Evolutionary conservation across 768 basidiomycete species (phyloP).

Genomic region (Rhizopogon roseolus): DNA sequence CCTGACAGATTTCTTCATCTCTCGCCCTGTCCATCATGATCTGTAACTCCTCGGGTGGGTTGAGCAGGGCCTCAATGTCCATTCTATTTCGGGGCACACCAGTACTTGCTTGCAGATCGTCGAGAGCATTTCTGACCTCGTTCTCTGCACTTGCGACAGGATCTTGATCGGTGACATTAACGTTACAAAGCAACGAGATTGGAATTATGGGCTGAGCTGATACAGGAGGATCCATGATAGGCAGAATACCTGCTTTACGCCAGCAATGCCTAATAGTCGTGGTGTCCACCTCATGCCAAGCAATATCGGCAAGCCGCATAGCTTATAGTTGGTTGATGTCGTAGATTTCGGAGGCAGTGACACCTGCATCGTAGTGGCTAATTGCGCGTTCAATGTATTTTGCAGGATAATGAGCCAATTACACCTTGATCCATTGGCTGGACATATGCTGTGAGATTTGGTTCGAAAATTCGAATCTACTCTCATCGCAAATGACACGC

Average conservation of each 20-base stretch:
- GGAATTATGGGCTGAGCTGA: constrained; percentile 15
- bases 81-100: neutral
- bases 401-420: constrained; percentile 30
- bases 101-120: constrained; percentile 13
- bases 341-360: constrained; percentile 30
- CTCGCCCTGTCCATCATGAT: neutral
- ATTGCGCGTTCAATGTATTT: constrained; percentile 24
- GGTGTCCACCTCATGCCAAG: constrained; percentile 29
- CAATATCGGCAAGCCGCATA: constrained; percentile 29
- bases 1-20: neutral
- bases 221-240: constrained; percentile 29
- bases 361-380: constrained; percentile 23
- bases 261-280: constrained; percentile 36
- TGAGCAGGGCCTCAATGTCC: neutral
- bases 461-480: no score
- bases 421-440: constrained; percentile 34
- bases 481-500: constrained; percentile 59
- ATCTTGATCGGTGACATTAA: neutral
- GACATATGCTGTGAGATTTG: constrained; percentile 32
- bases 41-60: neutral
- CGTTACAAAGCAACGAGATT: constrained; percentile 14
- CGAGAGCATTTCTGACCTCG: constrained; percentile 14
- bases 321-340: constrained; percentile 34
- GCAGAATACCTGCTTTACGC: constrained; percentile 29
- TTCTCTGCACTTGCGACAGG: constrained; percentile 14